Evolutionary conservation across 2,329 filamentous ascomycete species (phyloP).

Genomic region (Pestalotiopsis sp.): DNA sequence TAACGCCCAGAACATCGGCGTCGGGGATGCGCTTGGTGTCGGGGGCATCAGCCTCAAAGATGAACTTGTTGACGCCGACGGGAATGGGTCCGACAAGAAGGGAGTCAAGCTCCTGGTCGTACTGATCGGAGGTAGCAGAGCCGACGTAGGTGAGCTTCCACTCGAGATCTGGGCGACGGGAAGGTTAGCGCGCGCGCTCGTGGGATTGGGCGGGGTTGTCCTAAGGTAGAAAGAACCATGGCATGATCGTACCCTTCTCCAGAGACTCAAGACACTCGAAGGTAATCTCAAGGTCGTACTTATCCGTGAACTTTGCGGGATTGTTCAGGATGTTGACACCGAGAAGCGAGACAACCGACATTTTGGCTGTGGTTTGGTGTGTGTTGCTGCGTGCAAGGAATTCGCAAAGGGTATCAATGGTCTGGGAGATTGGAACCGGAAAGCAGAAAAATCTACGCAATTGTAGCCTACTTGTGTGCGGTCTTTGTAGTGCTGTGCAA

Average conservation of each 20-base stretch:
- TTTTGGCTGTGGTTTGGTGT: conserved; percentile 39
- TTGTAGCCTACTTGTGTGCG: not conserved
- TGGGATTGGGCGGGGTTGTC: not conserved
- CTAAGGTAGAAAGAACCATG: not conserved
- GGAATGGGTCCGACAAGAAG: conserved; percentile 97
- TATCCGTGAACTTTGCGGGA: conserved; percentile 88
- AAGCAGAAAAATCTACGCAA: not conserved
- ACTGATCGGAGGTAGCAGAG: conserved; percentile 94
- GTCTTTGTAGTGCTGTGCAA: not conserved
- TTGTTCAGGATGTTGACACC: conserved; percentile 98
- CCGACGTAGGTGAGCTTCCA: conserved; percentile 99
- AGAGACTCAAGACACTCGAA: conserved; percentile 96
- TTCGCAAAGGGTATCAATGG: conserved; percentile 5
- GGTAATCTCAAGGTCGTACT: conserved; percentile 97
- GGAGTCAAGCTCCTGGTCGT: conserved; percentile 97
- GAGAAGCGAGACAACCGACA: conserved; percentile 96
- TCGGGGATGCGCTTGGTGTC: conserved; percentile 89
- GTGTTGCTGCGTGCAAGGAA: not conserved
- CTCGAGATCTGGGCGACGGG: conserved; percentile 75
- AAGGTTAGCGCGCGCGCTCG: conserved; percentile 14
- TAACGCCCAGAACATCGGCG: conserved; percentile 94
- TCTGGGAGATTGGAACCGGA: not conserved
- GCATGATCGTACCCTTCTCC: conserved; percentile 73
- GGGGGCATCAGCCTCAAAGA: conserved; percentile 94
- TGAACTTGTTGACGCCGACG: conserved; percentile 96